Evolutionary conservation across 179 eudicot genomes (phyloP).

Genomic region (Gypsophila paniculata): DNA sequence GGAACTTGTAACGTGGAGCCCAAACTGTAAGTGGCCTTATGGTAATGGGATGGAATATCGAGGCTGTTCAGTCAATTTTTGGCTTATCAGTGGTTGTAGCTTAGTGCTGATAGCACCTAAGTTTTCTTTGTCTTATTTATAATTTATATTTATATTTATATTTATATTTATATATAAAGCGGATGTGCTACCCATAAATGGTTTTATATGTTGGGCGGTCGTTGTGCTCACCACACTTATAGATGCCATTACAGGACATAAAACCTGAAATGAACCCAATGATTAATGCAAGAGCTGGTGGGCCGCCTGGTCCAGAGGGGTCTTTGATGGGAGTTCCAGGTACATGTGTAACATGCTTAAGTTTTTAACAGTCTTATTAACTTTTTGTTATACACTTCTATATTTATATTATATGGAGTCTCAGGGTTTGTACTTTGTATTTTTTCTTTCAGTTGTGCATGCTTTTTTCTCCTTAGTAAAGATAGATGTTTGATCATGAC

Average conservation of each 20-base stretch:
- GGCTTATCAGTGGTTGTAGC: not conserved
- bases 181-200: not conserved
- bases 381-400: not conserved
- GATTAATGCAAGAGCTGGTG: slow-evolving; percentile 35
- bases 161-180: not conserved
- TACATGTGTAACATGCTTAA: slow-evolving; percentile 16
- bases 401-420: not conserved
- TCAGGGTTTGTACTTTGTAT: not conserved
- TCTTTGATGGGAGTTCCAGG: slow-evolving; percentile 47
- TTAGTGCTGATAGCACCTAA: not conserved
- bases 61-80: slow-evolving; percentile 1
- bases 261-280: slow-evolving; percentile 37
- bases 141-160: too few species aligned
- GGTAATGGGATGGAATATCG: slow-evolving; percentile 1
- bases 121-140: not conserved
- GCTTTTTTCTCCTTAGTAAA: not conserved
- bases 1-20: slow-evolving; percentile 9
- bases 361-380: too few species aligned
- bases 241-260: slow-evolving; percentile 33
- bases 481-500: too few species aligned
- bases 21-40: not conserved
- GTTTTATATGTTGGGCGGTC: not conserved
- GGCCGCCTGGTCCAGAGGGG: slow-evolving; percentile 39
- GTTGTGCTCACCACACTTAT: slow-evolving; percentile 7
- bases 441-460: not conserved